Conservation (phyloP, 139 green algal species). For the Eudorina sp. region DNA sequence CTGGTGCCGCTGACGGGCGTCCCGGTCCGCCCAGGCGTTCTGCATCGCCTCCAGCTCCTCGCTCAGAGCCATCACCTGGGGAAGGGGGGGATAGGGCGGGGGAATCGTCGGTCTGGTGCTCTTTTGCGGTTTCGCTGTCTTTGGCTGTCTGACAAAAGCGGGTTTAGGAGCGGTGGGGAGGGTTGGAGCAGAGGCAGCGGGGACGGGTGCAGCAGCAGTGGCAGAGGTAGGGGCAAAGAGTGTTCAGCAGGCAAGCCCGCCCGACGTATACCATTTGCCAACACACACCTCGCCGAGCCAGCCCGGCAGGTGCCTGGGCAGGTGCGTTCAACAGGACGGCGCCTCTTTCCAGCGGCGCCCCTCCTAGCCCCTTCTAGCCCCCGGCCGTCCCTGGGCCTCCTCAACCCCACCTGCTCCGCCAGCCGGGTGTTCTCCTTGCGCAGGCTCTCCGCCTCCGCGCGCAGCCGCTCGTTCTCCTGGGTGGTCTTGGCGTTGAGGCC, state of each 20-base stretch:
- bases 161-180: background rate
- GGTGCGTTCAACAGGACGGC: too few species aligned
- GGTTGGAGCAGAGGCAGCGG: background rate
- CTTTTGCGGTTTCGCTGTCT: too few species aligned
- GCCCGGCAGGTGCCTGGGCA: too few species aligned
- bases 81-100: background rate
- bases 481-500: constrained; percentile 51
- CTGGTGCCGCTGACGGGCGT: constrained; percentile 53
- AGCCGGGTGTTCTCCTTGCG: constrained; percentile 46
- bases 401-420: constrained; percentile 46
- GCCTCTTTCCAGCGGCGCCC: background rate
- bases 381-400: too few species aligned
- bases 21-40: constrained; percentile 55
- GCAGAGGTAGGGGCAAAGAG: too few species aligned
- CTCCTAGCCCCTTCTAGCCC: too few species aligned
- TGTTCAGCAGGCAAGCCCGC: too few species aligned
- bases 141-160: too few species aligned
- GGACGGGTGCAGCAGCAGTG: too few species aligned
- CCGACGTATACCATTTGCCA: too few species aligned
- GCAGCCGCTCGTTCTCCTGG: constrained; percentile 39
- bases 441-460: constrained; percentile 28
- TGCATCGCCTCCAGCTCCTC: constrained; percentile 63
- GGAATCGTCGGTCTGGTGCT: too few species aligned
- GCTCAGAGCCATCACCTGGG: constrained; percentile 38
- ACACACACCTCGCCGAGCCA: too few species aligned